Conservation (phyloP, 495 filamentous ascomycete genomes). For the Achaetomiella virescens region DNA sequence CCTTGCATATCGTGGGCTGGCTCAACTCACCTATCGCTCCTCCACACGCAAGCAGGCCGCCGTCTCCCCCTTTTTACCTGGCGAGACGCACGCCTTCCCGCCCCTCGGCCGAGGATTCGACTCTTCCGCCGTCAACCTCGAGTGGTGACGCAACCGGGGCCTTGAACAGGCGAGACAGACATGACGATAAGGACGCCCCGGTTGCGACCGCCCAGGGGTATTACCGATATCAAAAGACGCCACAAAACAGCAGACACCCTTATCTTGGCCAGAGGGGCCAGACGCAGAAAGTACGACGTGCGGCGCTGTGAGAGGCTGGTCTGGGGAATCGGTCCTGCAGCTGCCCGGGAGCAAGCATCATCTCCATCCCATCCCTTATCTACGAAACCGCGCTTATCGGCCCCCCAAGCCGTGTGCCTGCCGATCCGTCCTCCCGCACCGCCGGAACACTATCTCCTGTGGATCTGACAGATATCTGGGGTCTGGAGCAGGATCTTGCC, state of each 20-base stretch:
- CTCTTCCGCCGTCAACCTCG: not conserved
- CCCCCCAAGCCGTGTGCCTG: not conserved
- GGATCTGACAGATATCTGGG: not conserved
- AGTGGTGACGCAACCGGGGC: not conserved
- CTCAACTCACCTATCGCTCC: slow-evolving; percentile 1
- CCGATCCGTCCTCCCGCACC: slow-evolving; percentile 4
- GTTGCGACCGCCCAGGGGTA: not conserved
- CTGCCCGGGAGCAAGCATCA: not conserved
- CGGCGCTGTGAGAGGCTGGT: not conserved
- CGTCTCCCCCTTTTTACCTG: slow-evolving; percentile 3
- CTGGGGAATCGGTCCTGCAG: slow-evolving; percentile 3
- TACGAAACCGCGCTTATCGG: not conserved
- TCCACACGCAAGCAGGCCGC: not conserved
- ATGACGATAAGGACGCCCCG: slow-evolving; percentile 11
- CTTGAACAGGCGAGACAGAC: not conserved
- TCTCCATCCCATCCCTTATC: slow-evolving; percentile 3
- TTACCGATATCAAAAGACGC: not conserved
- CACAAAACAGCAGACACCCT: not conserved
- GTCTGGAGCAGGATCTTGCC: not conserved
- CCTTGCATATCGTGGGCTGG: slow-evolving; percentile 14
- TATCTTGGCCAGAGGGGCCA: not conserved
- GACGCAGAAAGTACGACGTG: not conserved
- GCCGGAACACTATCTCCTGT: not conserved
- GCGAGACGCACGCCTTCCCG: not conserved
- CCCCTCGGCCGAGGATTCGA: not conserved